Evolutionary conservation across 2,329 filamentous ascomycete species (phyloP), one percentile per base, ranked within the genome.

Genomic region (Gnomoniopsis smithogilvyi): DNA sequence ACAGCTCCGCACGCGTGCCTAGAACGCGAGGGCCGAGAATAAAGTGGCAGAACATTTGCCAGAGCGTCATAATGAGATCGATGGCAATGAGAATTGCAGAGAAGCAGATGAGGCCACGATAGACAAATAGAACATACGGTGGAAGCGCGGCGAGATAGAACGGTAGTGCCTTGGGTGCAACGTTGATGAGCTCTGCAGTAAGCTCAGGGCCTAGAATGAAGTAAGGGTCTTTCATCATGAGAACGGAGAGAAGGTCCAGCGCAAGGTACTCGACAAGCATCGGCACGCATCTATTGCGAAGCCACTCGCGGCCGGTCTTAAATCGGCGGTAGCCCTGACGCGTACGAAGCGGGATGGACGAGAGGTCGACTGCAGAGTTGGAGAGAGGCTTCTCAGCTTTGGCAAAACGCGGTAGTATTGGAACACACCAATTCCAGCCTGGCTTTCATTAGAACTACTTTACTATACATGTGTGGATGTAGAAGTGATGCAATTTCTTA

Each of bases 151-250:
- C 30, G 59, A 82, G 68, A 71, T 80, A 65, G 68, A 76, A 54
- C 60, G 86, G 72, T 60, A 81, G 65, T 68, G 76, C 52, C 61
- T 85, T 71, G 61, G 75, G 62, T 63, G 78, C 64, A 67, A 72
- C 67, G 59, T 71, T 67, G 56, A 26, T 34, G 26, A 76, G 73
- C 3, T 74, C 68, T 2, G 74, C 73, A 11, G 54, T 19, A 22
- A 63, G 61, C 55, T 72, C 69, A 1, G 78, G 74, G 1, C 84
- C 80, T 24, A 83, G 68, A 59, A 86, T 67, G 73, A 93, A 96
- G 75, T 94, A 96, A 0, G 89, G 87, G 67, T 98, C 94, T 55
- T 84, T 82, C 65, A 88, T 86, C 76, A 91, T 87, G 62, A 85
- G 63, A 1, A 86, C 80, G 67, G 89, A 90, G 54, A 91, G 72